Percentiles rank a stretch among this genome's conserved stretches.
phyloP scores from a whole-genome alignment of 495 filamentous ascomycete species.

The Daldinia concentrica region DNA sequence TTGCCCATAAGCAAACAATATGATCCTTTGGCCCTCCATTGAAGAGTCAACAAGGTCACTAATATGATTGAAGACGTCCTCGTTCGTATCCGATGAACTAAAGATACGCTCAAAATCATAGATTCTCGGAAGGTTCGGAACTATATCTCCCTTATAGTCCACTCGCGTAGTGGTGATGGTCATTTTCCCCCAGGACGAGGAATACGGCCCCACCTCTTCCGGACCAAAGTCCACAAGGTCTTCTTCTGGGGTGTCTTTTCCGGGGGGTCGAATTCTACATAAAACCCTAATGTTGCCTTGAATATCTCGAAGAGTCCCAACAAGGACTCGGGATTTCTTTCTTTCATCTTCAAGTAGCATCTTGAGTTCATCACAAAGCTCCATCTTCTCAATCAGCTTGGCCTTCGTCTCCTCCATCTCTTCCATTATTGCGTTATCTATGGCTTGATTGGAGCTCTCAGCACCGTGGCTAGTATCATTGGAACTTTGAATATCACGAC shows the following conservation, averaged over 20 bases:
- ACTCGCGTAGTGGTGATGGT: conserved; percentile 58
- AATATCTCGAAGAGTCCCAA: conserved; percentile 91
- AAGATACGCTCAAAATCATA: conserved; percentile 97
- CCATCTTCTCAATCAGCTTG: neutral
- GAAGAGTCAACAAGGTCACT: conserved; percentile 92
- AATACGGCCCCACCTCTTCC: neutral
- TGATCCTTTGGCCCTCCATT: conserved; percentile 91
- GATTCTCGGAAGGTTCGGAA: conserved; percentile 64
- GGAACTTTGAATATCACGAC: neutral
- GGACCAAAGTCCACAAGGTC: conserved; percentile 32
- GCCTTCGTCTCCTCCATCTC: neutral
- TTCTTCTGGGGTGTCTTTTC: conserved; percentile 53
- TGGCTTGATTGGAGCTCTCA: neutral
- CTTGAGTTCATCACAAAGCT: neutral
- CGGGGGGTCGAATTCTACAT: conserved; percentile 85
- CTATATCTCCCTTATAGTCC: conserved; percentile 68
- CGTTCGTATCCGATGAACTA: conserved; percentile 73
- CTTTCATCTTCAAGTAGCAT: neutral
- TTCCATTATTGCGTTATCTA: neutral
- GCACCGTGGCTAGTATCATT: neutral
- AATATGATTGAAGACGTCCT: conserved; percentile 90
- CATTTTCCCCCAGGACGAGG: conserved; percentile 21
- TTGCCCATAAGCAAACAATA: conserved; percentile 59
- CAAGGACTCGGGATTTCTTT: conserved; percentile 55
- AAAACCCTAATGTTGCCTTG: conserved; percentile 98